Evolutionary conservation across 2,329 filamentous ascomycete genomes (phyloP), one percentile per base, ranked within the genome.

Genomic region (Cytospora mali): DNA sequence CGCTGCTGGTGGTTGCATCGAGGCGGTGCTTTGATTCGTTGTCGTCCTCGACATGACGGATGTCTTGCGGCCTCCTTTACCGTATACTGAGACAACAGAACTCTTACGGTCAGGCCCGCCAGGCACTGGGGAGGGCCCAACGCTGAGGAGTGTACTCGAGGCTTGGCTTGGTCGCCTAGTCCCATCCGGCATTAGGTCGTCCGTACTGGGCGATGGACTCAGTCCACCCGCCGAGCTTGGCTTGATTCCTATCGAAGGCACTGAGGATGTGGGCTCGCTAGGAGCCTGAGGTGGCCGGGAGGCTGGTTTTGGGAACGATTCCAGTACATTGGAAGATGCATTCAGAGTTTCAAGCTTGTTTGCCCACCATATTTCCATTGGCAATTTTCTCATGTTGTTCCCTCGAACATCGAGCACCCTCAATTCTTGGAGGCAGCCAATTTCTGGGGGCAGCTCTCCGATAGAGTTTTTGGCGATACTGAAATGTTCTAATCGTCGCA

Each of bases 281-380:
- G 85, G 84, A 11, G 83, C 75, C 56, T 89, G 86, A 21, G 88
- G 85, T 53, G 87, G 79, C 54, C 91, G 87, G 10, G 89, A 89
- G 1, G 88, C 84, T 25, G 92, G 92, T 72, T 96, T 97, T 1
- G 95, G 95, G 72, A 99, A 98, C 48, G 86, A 87, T 56, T 93
- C 90, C 23, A 99, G 81, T 7, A 98, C 89, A 69, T 99, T 99
- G 13, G 95, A 97, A 0, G 94, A 98, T 14, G 96, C 88, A 70
- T 99, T 99, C 64, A 99, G 84, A 0, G 90, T 94, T 75, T 98
- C 93, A 60, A 99, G 77, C 72, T 90, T 93, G 69, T 89, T 89
- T 57, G 94, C 94, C 81, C 92, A 94, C 95, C 95, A 99, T n/a
- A 99, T 84, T 72, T 99, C 95, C 72, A 91, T 87, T 2, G 95